phyloP scores from a whole-genome alignment of 139 green algal species.

The Coccomyxa sp. region DNA sequence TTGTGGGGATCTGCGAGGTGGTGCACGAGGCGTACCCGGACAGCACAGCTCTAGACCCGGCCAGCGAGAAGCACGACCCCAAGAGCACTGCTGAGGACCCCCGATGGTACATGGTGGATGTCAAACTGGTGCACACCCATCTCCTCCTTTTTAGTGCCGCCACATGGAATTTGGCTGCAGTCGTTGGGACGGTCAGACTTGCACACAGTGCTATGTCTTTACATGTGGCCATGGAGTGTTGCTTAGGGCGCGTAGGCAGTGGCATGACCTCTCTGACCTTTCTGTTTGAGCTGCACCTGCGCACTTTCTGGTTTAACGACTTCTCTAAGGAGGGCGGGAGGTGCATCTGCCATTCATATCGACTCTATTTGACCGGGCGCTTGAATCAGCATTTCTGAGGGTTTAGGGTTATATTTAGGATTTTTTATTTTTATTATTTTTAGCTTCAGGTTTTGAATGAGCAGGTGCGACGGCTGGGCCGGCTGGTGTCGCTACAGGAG shows the following conservation, averaged over 20 bases:
- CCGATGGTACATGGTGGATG: conserved; percentile 55
- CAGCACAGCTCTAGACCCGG: conserved; percentile 42
- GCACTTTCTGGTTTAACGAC: too few relatives aligned
- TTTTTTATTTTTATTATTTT: too few relatives aligned
- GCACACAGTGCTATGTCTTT: background rate
- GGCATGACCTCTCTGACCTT: background rate
- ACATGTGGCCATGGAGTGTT: background rate
- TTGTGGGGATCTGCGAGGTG: conserved; percentile 58
- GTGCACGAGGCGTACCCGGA: conserved; percentile 62
- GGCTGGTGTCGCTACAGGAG: conserved; percentile 44
- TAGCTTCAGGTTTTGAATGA: too few relatives aligned
- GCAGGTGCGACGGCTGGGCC: conserved; percentile 20
- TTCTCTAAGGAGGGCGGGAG: too few relatives aligned
- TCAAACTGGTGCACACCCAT: conserved; percentile 32
- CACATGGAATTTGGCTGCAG: background rate
- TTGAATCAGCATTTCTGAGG: too few relatives aligned
- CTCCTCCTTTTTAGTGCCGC: background rate
- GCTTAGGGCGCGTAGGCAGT: background rate
- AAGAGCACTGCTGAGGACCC: conserved; percentile 32
- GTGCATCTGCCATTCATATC: too few relatives aligned
- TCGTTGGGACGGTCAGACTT: background rate
- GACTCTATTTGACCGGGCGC: too few relatives aligned
- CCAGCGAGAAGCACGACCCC: conserved; percentile 55
- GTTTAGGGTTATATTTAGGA: too few relatives aligned
- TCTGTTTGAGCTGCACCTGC: too few relatives aligned